Evolutionary conservation across 306 rosid species (phyloP).

Genomic region (Spatholobus suberectus): DNA sequence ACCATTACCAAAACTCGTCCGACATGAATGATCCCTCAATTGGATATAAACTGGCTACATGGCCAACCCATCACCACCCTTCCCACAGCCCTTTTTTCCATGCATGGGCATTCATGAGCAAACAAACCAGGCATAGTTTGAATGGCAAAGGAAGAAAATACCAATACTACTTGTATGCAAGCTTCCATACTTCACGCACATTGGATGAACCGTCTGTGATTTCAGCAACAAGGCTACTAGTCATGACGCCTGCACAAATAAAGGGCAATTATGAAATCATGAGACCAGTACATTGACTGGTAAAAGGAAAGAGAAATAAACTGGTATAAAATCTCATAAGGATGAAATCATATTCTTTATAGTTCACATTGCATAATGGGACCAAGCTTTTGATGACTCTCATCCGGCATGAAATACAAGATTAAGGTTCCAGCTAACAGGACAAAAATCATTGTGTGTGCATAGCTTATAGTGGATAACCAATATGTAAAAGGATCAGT

Average conservation of each 20-base stretch:
- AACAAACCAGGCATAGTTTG: background rate
- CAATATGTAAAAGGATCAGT: background rate
- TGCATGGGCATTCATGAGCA: constrained; percentile 1
- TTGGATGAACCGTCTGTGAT: constrained; percentile 95
- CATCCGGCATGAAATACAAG: background rate
- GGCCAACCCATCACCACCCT: constrained; percentile 24
- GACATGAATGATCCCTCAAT: background rate
- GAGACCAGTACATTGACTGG: background rate
- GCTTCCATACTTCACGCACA: constrained; percentile 95
- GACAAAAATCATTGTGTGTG: background rate
- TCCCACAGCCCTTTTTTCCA: background rate
- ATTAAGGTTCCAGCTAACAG: background rate
- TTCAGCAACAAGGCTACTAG: constrained; percentile 67
- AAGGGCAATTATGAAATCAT: constrained; percentile 20
- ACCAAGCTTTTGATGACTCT: background rate
- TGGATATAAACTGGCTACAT: background rate
- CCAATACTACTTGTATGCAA: constrained; percentile 61
- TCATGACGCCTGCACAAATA: constrained; percentile 67
- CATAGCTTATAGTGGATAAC: background rate
- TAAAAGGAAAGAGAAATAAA: background rate
- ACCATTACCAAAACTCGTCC: background rate
- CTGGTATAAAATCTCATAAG: background rate
- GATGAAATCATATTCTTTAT: background rate
- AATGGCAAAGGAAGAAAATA: background rate
- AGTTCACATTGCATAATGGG: constrained; percentile 18